Evolutionary conservation across 495 filamentous ascomycete genomes (phyloP).

Genomic region (Daldinia concentrica): DNA sequence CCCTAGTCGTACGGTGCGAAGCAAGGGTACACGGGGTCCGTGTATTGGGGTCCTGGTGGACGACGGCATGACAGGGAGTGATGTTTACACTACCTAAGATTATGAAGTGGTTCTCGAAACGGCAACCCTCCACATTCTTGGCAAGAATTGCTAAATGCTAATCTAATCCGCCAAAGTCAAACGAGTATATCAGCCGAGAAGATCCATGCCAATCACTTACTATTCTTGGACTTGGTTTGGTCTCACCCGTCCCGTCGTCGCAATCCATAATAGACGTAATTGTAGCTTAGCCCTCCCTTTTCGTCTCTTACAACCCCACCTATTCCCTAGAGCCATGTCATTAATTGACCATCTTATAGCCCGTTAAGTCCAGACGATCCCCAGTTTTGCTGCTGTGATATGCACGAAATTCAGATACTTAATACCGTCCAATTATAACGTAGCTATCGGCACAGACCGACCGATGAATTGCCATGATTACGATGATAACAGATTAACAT

Average conservation of each 20-base stretch:
- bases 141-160: slow-evolving; percentile 28
- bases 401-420: slow-evolving; percentile 35
- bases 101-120: slow-evolving; percentile 37
- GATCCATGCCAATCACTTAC: slow-evolving; percentile 33
- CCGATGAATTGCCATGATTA: slow-evolving; percentile 4
- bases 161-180: slow-evolving; percentile 39
- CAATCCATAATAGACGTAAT: slow-evolving; percentile 25
- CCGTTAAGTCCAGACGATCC: slow-evolving; percentile 12
- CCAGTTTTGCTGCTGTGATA: slow-evolving; percentile 26
- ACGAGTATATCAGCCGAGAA: slow-evolving; percentile 35
- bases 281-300: slow-evolving; percentile 13
- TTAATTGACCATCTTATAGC: slow-evolving; percentile 33
- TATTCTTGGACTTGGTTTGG: slow-evolving; percentile 17
- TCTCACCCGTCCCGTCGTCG: slow-evolving; percentile 36
- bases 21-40: slow-evolving; percentile 10
- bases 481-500: not conserved
- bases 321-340: slow-evolving; percentile 3
- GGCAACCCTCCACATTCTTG: slow-evolving; percentile 40
- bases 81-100: slow-evolving; percentile 15
- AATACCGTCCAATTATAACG: slow-evolving; percentile 30
- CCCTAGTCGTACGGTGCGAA: slow-evolving; percentile 40
- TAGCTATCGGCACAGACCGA: slow-evolving; percentile 23
- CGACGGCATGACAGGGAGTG: not conserved
- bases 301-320: slow-evolving; percentile 8
- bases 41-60: slow-evolving; percentile 1